phyloP scores from a whole-genome alignment of 1,284 basidiomycete genomes.

The Mycosarcoma maydis region DNA sequence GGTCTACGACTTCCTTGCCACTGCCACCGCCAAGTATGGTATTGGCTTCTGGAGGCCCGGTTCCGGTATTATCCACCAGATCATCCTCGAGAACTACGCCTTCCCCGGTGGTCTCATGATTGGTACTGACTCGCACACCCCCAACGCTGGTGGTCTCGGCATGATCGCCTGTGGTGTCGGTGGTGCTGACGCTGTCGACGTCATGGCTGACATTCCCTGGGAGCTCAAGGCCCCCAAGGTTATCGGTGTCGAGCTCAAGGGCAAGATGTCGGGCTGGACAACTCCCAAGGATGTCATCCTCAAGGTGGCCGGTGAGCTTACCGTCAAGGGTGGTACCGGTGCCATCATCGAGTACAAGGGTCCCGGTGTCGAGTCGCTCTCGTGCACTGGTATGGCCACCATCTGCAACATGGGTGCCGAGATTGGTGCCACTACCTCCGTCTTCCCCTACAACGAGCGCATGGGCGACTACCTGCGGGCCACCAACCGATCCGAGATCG shows the following conservation, averaged over 20 bases:
- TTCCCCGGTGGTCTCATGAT: conserved; percentile 99
- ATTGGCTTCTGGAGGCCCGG: conserved; percentile 99
- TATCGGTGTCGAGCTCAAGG: conserved; percentile 95
- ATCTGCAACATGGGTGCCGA: conserved; percentile 99
- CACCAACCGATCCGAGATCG: conserved; percentile 88
- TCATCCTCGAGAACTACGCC: conserved; percentile 96
- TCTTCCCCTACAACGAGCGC: conserved; percentile 98
- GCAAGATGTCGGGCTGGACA: conserved; percentile 95
- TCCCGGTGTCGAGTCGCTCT: conserved; percentile 89
- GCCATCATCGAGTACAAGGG: conserved; percentile 68
- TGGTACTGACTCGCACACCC: conserved; percentile 98
- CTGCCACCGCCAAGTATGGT: conserved; percentile 97
- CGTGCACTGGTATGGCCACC: conserved; percentile 98
- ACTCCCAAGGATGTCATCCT: conserved; percentile 78
- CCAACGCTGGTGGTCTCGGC: conserved; percentile 97
- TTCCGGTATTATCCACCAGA: conserved; percentile 78
- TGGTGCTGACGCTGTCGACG: conserved; percentile 98
- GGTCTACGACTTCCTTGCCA: conserved; percentile 99
- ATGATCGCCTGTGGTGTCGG: conserved; percentile 99
- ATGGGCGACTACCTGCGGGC: conserved; percentile 93
- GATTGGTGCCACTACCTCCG: conserved; percentile 96
- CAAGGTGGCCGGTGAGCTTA: conserved; percentile 66
- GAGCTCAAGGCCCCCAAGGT: conserved; percentile 99
- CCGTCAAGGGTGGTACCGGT: conserved; percentile 67
- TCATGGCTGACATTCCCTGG: conserved; percentile 97